A percentile compares a stretch with the other conserved stretches of the same genome.
Evolutionary conservation across 1,139 yeast species (phyloP).

Genomic region (Dujonia santamariae): DNA sequence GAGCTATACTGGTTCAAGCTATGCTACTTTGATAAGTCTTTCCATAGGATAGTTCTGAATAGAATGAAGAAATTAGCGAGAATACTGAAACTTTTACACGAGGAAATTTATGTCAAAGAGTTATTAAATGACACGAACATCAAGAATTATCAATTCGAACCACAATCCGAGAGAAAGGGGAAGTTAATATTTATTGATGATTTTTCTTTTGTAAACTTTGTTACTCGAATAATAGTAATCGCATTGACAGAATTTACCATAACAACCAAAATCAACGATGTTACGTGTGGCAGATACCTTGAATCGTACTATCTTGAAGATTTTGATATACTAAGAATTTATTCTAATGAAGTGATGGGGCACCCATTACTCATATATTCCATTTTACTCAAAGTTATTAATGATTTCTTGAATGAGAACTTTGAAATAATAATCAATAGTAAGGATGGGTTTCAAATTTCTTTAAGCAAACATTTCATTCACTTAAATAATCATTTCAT

Average conservation of each 20-base stretch:
- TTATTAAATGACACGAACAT: slow-evolving; percentile 2
- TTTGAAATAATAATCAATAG: background rate
- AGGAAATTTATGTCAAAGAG: slow-evolving; percentile 12
- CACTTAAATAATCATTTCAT: slow-evolving; percentile 2
- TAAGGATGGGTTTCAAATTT: background rate
- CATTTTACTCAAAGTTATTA: slow-evolving; percentile 19
- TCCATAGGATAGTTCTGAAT: slow-evolving; percentile 14
- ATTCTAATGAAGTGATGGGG: slow-evolving; percentile 23
- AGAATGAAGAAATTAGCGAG: slow-evolving; percentile 13
- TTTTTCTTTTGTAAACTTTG: background rate
- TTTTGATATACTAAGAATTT: slow-evolving; percentile 25
- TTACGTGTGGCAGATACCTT: slow-evolving; percentile 8
- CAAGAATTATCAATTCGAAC: background rate
- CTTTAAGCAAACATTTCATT: slow-evolving; percentile 4
- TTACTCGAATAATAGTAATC: background rate
- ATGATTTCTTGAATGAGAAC: slow-evolving; percentile 14
- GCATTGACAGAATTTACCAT: slow-evolving; percentile 2
- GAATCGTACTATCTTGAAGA: slow-evolving; percentile 21
- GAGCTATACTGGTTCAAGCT: slow-evolving; percentile 27
- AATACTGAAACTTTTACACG: slow-evolving; percentile 12
- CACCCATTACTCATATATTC: slow-evolving; percentile 20
- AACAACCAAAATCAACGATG: background rate
- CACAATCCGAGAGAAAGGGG: background rate
- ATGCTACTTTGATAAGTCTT: slow-evolving; percentile 21
- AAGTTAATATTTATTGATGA: background rate